Evolutionary conservation across 2,329 filamentous ascomycete species (phyloP), one percentile per base, ranked within the genome.

Genomic region (Colletotrichum chlorophyti): DNA sequence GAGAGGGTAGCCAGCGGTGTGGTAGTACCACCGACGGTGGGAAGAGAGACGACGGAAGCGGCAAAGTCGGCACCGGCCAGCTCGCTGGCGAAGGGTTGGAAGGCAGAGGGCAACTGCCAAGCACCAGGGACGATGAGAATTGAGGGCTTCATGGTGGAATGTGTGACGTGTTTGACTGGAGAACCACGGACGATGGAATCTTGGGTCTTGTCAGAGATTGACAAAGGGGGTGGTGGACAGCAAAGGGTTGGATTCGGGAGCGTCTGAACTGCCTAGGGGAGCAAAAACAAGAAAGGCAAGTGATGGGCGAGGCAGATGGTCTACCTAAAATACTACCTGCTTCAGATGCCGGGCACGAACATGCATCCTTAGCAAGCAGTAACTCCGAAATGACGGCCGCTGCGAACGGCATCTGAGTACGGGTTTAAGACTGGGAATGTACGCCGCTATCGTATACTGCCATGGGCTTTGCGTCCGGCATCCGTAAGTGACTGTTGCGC

Each of bases 41-140:
- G 70, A 4, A 72, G 69, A 2, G 65, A 53, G 17, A 72, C 66
- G 10, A 68, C 68, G 29, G 65, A 68, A 0, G 70, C 69, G 7
- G 66, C 45, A 4, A 61, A 57, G 29, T 70, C 61, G 35, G 58
- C 53, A 6, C 53, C 15, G 24, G 58, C 46, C 40, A 60, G 27
- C 27, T 58, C 53, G 17, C 14, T 37, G 29, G 58, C 19, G 34
- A 60, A 58, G 23, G 58, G 58, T 53, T 58, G 46, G 49, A 70
- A 78, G 52, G 66, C 64, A n/a, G 55, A 48, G 4, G 74, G 68
- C 1, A 60, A 59, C 47, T 76, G 65, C 74, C 74, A 79, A 15
- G 74, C 75, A 11, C 76, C 76, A 0, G 74, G 73, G 11, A 70
- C 70, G 43, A 79, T 70, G 14, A 79, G 65, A 15, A 78, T 66